Evolutionary conservation across 352 stramenopile species (phyloP).

Genomic region (Elongisporangium undulatum): DNA sequence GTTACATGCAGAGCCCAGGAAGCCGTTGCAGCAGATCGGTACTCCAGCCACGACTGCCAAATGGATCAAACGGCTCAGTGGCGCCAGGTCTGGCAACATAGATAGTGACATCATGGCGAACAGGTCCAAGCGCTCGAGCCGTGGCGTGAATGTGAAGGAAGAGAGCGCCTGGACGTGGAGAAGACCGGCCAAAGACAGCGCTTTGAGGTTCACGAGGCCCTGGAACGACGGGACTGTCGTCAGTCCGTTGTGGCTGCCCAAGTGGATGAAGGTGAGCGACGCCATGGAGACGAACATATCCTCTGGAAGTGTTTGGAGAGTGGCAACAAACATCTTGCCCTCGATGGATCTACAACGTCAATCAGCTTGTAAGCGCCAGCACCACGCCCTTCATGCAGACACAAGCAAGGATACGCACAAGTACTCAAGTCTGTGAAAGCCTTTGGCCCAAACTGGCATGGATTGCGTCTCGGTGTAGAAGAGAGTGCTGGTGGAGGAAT

Average conservation of each 20-base stretch:
- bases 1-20: conserved; percentile 17
- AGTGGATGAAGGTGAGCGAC: conserved; percentile 9
- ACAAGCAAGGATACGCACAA: no score
- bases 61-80: conserved; percentile 7
- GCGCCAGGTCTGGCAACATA: conserved; percentile 14
- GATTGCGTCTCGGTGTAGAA: conserved; percentile 31
- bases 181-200: conserved; percentile 17
- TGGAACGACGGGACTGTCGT: conserved; percentile 6
- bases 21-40: conserved; percentile 30
- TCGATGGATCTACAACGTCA: background rate
- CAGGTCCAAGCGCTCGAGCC: conserved; percentile 3
- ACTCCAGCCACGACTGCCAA: conserved; percentile 7
- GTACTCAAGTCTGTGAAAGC: conserved; percentile 27
- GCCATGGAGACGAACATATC: conserved; percentile 23
- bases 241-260: conserved; percentile 9
- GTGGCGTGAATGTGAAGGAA: conserved; percentile 1
- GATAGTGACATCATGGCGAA: conserved; percentile 7
- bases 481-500: conserved; percentile 19
- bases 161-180: conserved; percentile 12
- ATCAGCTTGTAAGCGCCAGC: no score
- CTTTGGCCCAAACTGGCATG: conserved; percentile 27
- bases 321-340: background rate
- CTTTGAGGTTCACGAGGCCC: conserved; percentile 12
- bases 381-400: no score
- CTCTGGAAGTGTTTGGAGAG: background rate